A percentile compares a stretch with the other conserved stretches of the same genome.
Evolutionary conservation across 2,329 filamentous ascomycete species (phyloP).

Genomic region (Sphaerulina vaccinii): DNA sequence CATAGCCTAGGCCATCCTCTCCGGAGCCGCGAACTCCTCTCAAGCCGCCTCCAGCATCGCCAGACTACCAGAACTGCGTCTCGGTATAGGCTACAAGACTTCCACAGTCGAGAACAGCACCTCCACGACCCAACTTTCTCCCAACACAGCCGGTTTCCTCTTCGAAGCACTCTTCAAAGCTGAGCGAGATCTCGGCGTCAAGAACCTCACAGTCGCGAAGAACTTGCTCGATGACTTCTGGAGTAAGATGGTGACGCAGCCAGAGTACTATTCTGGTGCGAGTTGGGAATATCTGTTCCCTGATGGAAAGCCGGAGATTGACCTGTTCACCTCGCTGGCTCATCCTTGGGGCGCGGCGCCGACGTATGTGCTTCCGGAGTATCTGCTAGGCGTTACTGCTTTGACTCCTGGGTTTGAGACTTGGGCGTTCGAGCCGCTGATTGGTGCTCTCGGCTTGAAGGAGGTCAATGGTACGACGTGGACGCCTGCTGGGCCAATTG

Average conservation of each 20-base stretch:
- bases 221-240: slow-evolving; percentile 43
- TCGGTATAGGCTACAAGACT: slow-evolving; percentile 43
- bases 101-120: slow-evolving; percentile 26
- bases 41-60: slow-evolving; percentile 36
- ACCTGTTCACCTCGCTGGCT: slow-evolving; percentile 44
- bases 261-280: slow-evolving; percentile 41
- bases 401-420: slow-evolving; percentile 30
- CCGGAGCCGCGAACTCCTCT: slow-evolving; percentile 37
- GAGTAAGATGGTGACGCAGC: slow-evolving; percentile 44
- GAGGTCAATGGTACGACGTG: slow-evolving; percentile 30
- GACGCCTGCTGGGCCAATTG: slow-evolving; percentile 31
- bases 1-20: slow-evolving; percentile 38
- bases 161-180: slow-evolving; percentile 40
- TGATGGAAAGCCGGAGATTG: slow-evolving; percentile 42
- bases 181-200: slow-evolving; percentile 25
- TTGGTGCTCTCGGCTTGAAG: slow-evolving; percentile 32
- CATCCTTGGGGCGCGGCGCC: slow-evolving; percentile 40
- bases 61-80: slow-evolving; percentile 31
- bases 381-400: slow-evolving; percentile 33
- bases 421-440: slow-evolving; percentile 34
- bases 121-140: slow-evolving; percentile 39
- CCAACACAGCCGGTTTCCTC: slow-evolving; percentile 50
- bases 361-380: slow-evolving; percentile 47
- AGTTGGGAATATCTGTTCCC: slow-evolving; percentile 49
- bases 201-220: slow-evolving; percentile 27